A percentile compares a stretch with the other conserved stretches of the same genome.
phyloP scores from a whole-genome alignment of 129 eudicot species.

The Saposhnikovia divaricata region DNA sequence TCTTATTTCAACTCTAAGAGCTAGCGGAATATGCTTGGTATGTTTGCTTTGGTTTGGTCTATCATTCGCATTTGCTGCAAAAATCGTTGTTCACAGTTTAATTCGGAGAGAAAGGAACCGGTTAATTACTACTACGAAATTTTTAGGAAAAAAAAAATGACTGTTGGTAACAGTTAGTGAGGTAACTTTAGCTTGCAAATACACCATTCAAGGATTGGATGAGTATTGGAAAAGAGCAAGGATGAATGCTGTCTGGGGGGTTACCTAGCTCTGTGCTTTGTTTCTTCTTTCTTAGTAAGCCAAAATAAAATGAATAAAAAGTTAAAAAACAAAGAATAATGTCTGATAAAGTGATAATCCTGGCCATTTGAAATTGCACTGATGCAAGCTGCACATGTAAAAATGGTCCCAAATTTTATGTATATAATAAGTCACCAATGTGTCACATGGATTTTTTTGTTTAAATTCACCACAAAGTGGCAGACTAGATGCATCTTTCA shows the following conservation, averaged over 20 bases:
- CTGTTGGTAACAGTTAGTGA: neutral
- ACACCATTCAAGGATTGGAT: neutral
- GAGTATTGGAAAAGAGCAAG: neutral
- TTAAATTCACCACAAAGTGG: conserved; percentile 23
- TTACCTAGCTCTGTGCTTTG: conserved; percentile 6
- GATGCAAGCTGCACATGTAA: conserved; percentile 61
- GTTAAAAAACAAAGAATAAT: conserved; percentile 9
- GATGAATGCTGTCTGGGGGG: neutral
- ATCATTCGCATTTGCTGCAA: neutral
- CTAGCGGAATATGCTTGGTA: neutral
- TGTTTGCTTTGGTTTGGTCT: neutral
- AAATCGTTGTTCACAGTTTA: neutral
- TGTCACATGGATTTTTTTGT: conserved; percentile 48
- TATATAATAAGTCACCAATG: conserved; percentile 10
- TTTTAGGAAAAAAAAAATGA: neutral
- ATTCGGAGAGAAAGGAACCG: neutral
- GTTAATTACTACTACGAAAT: neutral
- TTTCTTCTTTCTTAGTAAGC: neutral
- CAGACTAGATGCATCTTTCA: neutral
- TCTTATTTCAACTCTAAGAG: neutral
- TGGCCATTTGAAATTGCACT: conserved; percentile 21
- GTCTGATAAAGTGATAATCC: neutral
- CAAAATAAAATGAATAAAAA: neutral
- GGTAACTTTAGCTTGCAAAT: neutral
- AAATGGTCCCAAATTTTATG: conserved; percentile 43